Conservation (phyloP, 371 early-diverging fungal species). For the Mortierella sp. region DNA sequence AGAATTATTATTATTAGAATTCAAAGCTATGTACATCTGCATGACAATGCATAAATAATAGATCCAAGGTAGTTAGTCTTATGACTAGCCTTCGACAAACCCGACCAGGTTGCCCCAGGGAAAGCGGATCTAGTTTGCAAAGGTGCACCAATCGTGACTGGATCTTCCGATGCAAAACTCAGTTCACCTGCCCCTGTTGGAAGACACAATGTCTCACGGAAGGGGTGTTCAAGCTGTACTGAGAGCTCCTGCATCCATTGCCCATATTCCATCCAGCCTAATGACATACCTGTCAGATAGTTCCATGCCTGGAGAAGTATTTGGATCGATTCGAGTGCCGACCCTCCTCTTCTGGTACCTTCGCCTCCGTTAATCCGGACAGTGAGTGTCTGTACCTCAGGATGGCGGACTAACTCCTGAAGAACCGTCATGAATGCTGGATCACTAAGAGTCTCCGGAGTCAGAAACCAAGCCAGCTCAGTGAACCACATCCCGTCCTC, state of each 20-base stretch:
- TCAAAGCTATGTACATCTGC: slow-evolving; percentile 7
- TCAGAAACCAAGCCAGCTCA: slow-evolving; percentile 15
- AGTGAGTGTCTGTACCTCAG: slow-evolving; percentile 25
- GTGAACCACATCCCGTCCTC: slow-evolving; percentile 18
- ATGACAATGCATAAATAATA: slow-evolving; percentile 10
- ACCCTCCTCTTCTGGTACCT: slow-evolving; percentile 2
- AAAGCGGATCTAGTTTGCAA: neutral
- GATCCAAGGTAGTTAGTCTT: too few species aligned
- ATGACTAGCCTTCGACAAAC: neutral
- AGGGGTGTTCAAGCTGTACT: slow-evolving; percentile 19
- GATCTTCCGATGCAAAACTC: slow-evolving; percentile 16
- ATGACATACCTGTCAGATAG: slow-evolving; percentile 24
- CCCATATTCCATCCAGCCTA: slow-evolving; percentile 20
- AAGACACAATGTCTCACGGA: neutral
- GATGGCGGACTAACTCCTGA: slow-evolving; percentile 14
- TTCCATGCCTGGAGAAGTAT: slow-evolving; percentile 24
- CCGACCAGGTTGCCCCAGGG: neutral
- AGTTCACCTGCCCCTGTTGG: slow-evolving; percentile 22
- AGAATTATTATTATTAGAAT: neutral
- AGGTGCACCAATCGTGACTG: slow-evolving; percentile 4
- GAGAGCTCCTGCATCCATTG: slow-evolving; percentile 21
- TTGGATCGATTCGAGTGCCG: neutral
- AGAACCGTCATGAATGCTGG: slow-evolving; percentile 15
- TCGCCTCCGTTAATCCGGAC: slow-evolving; percentile 13
- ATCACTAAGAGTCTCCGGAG: neutral